Percentiles rank a stretch among this genome's conserved stretches.
phyloP scores from a whole-genome alignment of 2,329 filamentous ascomycete species.

The Arthrinium phaeospermum region DNA sequence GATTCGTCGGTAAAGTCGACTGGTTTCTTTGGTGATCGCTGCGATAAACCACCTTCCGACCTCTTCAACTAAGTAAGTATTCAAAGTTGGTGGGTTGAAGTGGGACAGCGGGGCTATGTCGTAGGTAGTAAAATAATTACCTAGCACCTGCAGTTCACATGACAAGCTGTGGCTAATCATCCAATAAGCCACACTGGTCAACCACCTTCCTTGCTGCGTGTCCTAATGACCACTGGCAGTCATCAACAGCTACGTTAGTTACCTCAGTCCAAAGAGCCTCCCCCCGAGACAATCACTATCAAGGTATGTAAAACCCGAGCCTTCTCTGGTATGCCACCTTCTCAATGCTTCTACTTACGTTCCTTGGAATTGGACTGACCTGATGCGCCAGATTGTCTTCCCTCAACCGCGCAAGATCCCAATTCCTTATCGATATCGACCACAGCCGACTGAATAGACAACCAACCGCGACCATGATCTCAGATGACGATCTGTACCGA shows the following conservation, averaged over 20 bases:
- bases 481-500: conserved; percentile 88
- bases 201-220: background rate
- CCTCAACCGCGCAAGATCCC: background rate
- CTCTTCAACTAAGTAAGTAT: conserved; percentile 1
- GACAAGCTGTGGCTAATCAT: background rate
- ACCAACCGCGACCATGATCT: conserved; percentile 76
- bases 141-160: conserved; percentile 7
- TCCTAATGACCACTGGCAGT: background rate
- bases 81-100: conserved; percentile 17
- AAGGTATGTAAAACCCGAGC: background rate
- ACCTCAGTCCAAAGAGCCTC: background rate
- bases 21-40: background rate
- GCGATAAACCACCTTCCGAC: background rate
- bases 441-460: background rate
- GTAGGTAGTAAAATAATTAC: background rate
- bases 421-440: conserved; percentile 9
- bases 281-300: background rate
- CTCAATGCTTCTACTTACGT: background rate
- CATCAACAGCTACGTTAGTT: background rate
- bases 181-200: background rate
- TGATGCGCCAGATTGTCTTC: background rate
- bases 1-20: background rate
- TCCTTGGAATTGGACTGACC: background rate
- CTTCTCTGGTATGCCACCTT: background rate
- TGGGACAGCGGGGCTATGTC: background rate